A percentile compares a stretch with the other conserved stretches of the same genome.
phyloP scores from a whole-genome alignment of 2,329 filamentous ascomycete species.

The Dothidotthia symphoricarpi region DNA sequence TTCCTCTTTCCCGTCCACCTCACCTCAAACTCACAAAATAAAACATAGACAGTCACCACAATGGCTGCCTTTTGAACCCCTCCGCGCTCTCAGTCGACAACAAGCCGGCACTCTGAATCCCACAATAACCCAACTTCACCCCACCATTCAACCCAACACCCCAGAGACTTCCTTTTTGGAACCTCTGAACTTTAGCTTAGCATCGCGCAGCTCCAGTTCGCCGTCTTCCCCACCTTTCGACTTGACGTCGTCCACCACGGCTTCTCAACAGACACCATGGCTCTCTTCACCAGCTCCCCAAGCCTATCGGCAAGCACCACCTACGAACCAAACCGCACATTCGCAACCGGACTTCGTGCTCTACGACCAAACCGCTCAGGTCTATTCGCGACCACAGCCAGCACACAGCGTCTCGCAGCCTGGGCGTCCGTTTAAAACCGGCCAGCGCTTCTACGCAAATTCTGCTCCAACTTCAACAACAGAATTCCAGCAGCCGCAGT shows the following conservation, averaged over 20 bases:
- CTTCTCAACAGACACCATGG: conserved; percentile 73
- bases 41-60: conserved; percentile 33
- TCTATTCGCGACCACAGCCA: conserved; percentile 47
- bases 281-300: conserved; percentile 63
- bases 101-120: conserved; percentile 35
- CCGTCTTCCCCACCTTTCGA: conserved; percentile 60
- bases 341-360: conserved; percentile 75
- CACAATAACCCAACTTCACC: conserved; percentile 19
- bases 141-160: conserved; percentile 28
- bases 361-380: conserved; percentile 57
- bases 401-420: conserved; percentile 54
- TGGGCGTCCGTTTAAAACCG: conserved; percentile 59
- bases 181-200: conserved; percentile 65
- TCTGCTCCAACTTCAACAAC: conserved; percentile 62
- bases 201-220: conserved; percentile 59
- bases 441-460: conserved; percentile 65
- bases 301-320: conserved; percentile 49
- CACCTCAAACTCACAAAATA: conserved; percentile 19
- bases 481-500: conserved; percentile 56
- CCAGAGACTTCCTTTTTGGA: conserved; percentile 45
- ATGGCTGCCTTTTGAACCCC: conserved; percentile 43
- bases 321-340: conserved; percentile 40
- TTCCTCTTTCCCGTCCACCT: conserved; percentile 26
- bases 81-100: conserved; percentile 27
- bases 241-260: conserved; percentile 78